Percentiles rank a stretch among this genome's conserved stretches.
These are phyloP conservation scores for Rickenella mellea DNA, from an alignment of 768 basidiomycete species.

Conservation along the genomic window DNA sequence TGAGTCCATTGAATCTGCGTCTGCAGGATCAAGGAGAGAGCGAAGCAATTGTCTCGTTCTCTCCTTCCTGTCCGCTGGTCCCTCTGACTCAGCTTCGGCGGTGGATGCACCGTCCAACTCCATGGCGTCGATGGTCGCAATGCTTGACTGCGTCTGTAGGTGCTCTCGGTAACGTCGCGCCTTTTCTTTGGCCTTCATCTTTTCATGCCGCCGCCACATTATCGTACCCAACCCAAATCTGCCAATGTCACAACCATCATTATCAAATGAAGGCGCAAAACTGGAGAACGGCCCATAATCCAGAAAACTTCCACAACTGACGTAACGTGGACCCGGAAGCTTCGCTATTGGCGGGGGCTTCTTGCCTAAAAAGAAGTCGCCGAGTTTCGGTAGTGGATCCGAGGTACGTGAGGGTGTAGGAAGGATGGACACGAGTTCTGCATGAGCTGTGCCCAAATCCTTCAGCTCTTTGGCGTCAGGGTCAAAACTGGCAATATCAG, in stretches of 20 bases:
- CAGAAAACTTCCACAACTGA: constrained; percentile 60
- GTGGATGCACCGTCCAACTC: background rate
- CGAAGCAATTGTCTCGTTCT: constrained; percentile 34
- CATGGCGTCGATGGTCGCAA: constrained; percentile 8
- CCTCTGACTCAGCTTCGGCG: constrained; percentile 5
- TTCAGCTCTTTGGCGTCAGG: constrained; percentile 32
- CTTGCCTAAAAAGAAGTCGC: constrained; percentile 41
- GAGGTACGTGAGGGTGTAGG: constrained; percentile 40
- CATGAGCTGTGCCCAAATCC: constrained; percentile 50
- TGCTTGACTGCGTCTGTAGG: constrained; percentile 13
- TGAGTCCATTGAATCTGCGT: constrained; percentile 47
- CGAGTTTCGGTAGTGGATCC: constrained; percentile 36
- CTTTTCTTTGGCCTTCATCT: constrained; percentile 17
- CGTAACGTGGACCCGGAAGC: constrained; percentile 38
- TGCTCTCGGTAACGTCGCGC: constrained; percentile 13
- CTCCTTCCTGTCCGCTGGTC: constrained; percentile 7
- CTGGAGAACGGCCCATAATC: constrained; percentile 70
- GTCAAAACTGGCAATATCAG: constrained; percentile 25
- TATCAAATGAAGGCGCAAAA: constrained; percentile 75
- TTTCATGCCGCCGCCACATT: constrained; percentile 29
- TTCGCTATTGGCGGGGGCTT: constrained; percentile 30
- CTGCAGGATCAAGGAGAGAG: constrained; percentile 28
- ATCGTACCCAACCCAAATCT: constrained; percentile 50
- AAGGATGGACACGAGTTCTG: constrained; percentile 68
- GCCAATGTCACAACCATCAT: constrained; percentile 67